These are phyloP conservation scores for Elaeis guineensis DNA, from an alignment of 176 grass and related monocot species.

Conservation along the genomic window DNA sequence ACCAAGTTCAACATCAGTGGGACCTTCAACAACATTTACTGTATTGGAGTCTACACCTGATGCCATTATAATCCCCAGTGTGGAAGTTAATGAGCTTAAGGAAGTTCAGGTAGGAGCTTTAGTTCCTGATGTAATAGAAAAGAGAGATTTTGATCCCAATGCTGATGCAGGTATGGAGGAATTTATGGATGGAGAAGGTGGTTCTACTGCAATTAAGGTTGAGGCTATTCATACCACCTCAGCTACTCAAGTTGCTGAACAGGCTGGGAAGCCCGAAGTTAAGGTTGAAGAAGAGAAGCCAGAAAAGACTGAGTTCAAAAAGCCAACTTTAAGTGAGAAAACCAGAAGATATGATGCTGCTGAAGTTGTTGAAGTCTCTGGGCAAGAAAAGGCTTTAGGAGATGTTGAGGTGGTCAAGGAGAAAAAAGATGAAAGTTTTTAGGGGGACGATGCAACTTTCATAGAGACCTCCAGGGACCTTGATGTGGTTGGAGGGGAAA, in stretches of 20 bases:
- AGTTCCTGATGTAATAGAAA: not conserved
- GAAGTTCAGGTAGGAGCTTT: not conserved
- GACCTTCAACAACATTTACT: too few species aligned
- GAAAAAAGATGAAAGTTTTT: not conserved
- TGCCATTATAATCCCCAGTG: too few species aligned
- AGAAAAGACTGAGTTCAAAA: not conserved
- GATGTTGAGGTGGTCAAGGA: not conserved
- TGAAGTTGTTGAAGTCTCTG: not conserved
- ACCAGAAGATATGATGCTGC: not conserved
- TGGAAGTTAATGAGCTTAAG: slow-evolving; percentile 1
- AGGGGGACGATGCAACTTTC: not conserved
- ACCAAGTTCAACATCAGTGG: not conserved
- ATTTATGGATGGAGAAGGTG: not conserved
- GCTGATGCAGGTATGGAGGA: not conserved
- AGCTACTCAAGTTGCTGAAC: not conserved
- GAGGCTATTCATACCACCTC: not conserved
- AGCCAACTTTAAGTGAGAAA: not conserved
- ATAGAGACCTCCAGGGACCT: not conserved
- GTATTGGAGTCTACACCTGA: too few species aligned
- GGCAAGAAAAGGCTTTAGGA: not conserved
- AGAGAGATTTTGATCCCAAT: slow-evolving; percentile 1
- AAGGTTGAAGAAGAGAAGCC: not conserved
- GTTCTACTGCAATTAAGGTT: not conserved
- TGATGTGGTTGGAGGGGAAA: not conserved
- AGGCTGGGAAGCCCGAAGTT: not conserved